phyloP scores from a whole-genome alignment of 1,284 basidiomycete species.

The Boletus sp. region DNA sequence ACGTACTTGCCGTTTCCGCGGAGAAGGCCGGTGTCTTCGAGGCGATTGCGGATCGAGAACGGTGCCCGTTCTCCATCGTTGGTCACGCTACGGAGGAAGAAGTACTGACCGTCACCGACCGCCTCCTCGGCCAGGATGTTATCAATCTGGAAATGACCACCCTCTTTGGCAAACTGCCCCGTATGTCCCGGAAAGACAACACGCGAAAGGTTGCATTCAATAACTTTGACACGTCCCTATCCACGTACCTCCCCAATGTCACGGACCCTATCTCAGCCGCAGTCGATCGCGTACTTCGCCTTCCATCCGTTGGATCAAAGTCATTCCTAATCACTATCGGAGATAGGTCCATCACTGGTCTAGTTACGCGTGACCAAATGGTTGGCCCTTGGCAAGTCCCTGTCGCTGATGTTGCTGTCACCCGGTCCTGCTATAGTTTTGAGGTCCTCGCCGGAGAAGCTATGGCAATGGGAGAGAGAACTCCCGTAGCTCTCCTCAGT shows the following conservation, averaged over 20 bases:
- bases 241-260: constrained; percentile 55
- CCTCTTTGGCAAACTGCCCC: constrained; percentile 94
- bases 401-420: constrained; percentile 96
- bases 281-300: constrained; percentile 77
- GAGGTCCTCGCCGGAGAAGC: constrained; percentile 83
- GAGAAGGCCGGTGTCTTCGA: constrained; percentile 63
- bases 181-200: constrained; percentile 79
- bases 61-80: constrained; percentile 91
- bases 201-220: constrained; percentile 48
- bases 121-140: constrained; percentile 74
- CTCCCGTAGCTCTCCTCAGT: constrained; percentile 84
- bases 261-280: constrained; percentile 55
- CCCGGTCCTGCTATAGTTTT: constrained; percentile 92
- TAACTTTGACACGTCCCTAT: constrained; percentile 72
- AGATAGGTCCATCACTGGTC: constrained; percentile 90
- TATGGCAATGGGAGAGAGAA: constrained; percentile 97
- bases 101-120: constrained; percentile 86
- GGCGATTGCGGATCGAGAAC: constrained; percentile 79
- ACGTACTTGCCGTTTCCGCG: constrained; percentile 84
- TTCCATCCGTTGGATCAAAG: constrained; percentile 93
- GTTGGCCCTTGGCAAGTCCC: constrained; percentile 99
- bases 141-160: constrained; percentile 93
- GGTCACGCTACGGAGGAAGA: constrained; percentile 82
- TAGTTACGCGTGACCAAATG: constrained; percentile 97
- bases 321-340: constrained; percentile 98